Conservation (phyloP, 2,329 filamentous ascomycete genomes). For the Sclerotinia trifoliorum region DNA sequence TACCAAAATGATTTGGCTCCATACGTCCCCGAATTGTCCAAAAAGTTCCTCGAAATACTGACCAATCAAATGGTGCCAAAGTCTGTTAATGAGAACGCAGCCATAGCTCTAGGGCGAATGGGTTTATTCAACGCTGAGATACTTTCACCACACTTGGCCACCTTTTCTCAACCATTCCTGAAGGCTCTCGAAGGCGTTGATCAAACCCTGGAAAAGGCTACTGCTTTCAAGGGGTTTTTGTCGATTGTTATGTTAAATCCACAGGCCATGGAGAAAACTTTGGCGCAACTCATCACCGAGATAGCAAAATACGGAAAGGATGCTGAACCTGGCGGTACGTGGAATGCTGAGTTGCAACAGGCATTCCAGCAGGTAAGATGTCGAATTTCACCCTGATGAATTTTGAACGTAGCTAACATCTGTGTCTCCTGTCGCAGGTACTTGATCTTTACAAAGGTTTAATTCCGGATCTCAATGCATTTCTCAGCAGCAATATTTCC, state of each 20-base stretch:
- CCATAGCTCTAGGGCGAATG: slow-evolving; percentile 84
- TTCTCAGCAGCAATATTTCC: slow-evolving; percentile 42
- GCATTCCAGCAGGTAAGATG: slow-evolving; percentile 34
- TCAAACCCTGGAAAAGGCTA: slow-evolving; percentile 89
- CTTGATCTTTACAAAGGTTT: slow-evolving; percentile 53
- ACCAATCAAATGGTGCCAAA: slow-evolving; percentile 81
- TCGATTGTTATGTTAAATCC: slow-evolving; percentile 83
- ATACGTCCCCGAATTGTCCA: slow-evolving; percentile 74
- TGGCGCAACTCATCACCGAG: slow-evolving; percentile 77
- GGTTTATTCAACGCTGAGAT: slow-evolving; percentile 75
- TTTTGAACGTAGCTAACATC: slow-evolving; percentile 29
- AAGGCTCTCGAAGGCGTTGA: slow-evolving; percentile 79
- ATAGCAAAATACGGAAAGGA: slow-evolving; percentile 75
- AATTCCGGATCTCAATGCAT: slow-evolving; percentile 53
- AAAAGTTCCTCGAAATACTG: slow-evolving; percentile 77
- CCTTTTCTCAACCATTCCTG: slow-evolving; percentile 81
- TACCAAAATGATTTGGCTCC: slow-evolving; percentile 72
- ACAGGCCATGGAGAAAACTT: slow-evolving; percentile 82
- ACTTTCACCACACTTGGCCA: slow-evolving; percentile 74
- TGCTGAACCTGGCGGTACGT: slow-evolving; percentile 48
- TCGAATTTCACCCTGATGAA: slow-evolving; percentile 13
- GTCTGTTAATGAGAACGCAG: slow-evolving; percentile 89
- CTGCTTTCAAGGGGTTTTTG: slow-evolving; percentile 88
- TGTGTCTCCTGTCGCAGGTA: slow-evolving; percentile 41
- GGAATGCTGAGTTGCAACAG: slow-evolving; percentile 38